Conservation (phyloP, 1,139 yeast genomes). For the Barnettozyma hawaiiensis region DNA sequence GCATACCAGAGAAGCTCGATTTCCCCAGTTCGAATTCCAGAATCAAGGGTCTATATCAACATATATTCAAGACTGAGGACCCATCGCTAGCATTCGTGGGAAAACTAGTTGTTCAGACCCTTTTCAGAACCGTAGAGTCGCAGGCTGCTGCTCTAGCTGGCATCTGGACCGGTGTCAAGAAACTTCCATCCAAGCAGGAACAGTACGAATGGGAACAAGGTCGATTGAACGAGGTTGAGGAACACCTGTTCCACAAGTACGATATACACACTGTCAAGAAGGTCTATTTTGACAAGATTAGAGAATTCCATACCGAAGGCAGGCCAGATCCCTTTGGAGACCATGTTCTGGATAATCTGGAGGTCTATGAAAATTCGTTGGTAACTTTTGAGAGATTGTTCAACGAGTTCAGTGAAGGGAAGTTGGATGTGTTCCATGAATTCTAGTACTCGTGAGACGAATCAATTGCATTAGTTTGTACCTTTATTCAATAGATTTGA, state of each 20-base stretch:
- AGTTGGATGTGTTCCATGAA: conserved; percentile 6
- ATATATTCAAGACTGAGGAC: conserved; percentile 45
- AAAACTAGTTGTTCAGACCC: conserved; percentile 47
- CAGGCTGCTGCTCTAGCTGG: conserved; percentile 55
- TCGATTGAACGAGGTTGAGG: conserved; percentile 14
- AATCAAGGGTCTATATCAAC: conserved; percentile 48
- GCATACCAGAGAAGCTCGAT: conserved; percentile 10
- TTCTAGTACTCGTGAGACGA: background rate
- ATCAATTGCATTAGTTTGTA: too few relatives aligned
- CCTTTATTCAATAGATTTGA: too few relatives aligned
- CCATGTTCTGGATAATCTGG: conserved; percentile 15
- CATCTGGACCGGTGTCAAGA: conserved; percentile 44
- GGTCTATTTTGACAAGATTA: conserved; percentile 26
- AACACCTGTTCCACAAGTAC: conserved; percentile 28
- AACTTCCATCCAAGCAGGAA: conserved; percentile 38
- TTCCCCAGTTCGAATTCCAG: conserved; percentile 36
- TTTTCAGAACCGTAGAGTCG: conserved; percentile 54
- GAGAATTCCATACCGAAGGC: conserved; percentile 26
- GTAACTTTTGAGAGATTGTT: conserved; percentile 18
- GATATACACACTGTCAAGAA: conserved; percentile 24
- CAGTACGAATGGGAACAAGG: conserved; percentile 9
- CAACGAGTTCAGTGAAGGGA: conserved; percentile 18
- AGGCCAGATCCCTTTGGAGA: conserved; percentile 26
- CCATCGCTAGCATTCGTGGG: conserved; percentile 53
- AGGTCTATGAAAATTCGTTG: conserved; percentile 16